Conservation (phyloP, 2,329 filamentous ascomycete species). For the Epichloe gansuensis region DNA sequence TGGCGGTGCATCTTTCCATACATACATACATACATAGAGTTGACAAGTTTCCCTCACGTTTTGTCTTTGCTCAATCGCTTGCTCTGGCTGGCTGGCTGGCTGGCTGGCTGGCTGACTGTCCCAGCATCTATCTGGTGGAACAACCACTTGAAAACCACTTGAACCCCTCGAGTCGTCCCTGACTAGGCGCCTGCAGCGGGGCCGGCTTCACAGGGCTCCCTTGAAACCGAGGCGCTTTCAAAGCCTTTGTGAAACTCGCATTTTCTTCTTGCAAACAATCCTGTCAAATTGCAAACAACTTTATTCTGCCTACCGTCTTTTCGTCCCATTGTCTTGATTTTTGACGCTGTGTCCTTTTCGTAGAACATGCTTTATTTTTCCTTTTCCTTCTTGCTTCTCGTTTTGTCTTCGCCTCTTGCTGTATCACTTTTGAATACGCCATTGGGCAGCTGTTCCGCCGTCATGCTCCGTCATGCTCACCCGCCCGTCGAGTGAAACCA, state of each 20-base stretch:
- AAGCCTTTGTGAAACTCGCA: slow-evolving; percentile 4
- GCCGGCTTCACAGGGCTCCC: neutral
- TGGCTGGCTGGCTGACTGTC: too few species aligned
- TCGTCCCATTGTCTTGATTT: slow-evolving; percentile 1
- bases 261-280: slow-evolving; percentile 1
- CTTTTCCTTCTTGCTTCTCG: neutral
- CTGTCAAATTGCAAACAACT: slow-evolving; percentile 3
- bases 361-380: neutral
- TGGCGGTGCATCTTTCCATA: too few species aligned
- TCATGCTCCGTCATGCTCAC: neutral
- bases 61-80: slow-evolving; percentile 23
- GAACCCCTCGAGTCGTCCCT: too few species aligned
- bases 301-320: slow-evolving; percentile 6
- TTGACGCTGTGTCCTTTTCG: neutral
- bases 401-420: neutral
- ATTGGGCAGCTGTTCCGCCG: neutral
- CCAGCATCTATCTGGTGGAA: too few species aligned
- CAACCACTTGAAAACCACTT: too few species aligned
- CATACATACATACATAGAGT: too few species aligned
- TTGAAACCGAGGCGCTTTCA: neutral
- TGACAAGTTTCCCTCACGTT: too few species aligned
- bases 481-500: neutral
- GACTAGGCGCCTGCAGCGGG: too few species aligned
- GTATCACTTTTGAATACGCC: neutral
- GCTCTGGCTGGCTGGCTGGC: too few species aligned